These are phyloP conservation scores for Tuber melanosporum DNA, from an alignment of 495 filamentous ascomycete genomes.

Conservation along the genomic window DNA sequence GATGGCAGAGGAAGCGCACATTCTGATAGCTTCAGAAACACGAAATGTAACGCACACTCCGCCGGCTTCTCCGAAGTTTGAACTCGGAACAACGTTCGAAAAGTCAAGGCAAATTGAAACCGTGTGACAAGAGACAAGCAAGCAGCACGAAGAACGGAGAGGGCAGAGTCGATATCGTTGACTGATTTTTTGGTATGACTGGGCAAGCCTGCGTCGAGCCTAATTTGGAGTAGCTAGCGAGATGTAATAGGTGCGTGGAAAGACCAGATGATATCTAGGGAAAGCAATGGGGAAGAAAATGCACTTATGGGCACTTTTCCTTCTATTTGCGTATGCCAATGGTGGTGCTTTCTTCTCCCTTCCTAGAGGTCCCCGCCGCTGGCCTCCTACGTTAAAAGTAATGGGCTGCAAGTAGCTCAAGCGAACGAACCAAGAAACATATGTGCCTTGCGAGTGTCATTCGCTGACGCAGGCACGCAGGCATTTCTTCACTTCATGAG, in stretches of 20 bases:
- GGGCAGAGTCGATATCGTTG: constrained; percentile 19
- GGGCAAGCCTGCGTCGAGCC: constrained; percentile 23
- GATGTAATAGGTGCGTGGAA: constrained; percentile 12
- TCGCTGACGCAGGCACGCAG: constrained; percentile 28
- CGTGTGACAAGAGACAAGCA: constrained; percentile 30
- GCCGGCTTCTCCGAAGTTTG: constrained; percentile 24
- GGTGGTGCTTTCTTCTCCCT: not conserved
- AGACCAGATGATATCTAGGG: constrained; percentile 27
- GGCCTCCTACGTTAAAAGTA: not conserved
- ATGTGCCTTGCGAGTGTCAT: constrained; percentile 37
- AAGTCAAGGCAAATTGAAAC: constrained; percentile 28
- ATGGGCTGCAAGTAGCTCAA: constrained; percentile 23
- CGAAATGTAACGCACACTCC: constrained; percentile 22
- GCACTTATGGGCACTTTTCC: constrained; percentile 18
- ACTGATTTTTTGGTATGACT: constrained; percentile 31
- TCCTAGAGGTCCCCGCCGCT: not conserved
- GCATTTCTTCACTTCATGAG: constrained; percentile 13
- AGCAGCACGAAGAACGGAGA: constrained; percentile 19
- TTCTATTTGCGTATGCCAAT: constrained; percentile 31
- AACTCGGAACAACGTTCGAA: constrained; percentile 22
- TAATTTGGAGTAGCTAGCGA: constrained; percentile 22
- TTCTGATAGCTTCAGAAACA: constrained; percentile 28
- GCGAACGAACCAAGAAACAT: constrained; percentile 27
- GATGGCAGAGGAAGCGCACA: constrained; percentile 13
- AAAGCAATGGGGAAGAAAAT: constrained; percentile 12